Percentiles rank a stretch among this genome's conserved stretches.
Evolutionary conservation across 306 rosid genomes (phyloP).

Genomic region (Citrullus amarus): DNA sequence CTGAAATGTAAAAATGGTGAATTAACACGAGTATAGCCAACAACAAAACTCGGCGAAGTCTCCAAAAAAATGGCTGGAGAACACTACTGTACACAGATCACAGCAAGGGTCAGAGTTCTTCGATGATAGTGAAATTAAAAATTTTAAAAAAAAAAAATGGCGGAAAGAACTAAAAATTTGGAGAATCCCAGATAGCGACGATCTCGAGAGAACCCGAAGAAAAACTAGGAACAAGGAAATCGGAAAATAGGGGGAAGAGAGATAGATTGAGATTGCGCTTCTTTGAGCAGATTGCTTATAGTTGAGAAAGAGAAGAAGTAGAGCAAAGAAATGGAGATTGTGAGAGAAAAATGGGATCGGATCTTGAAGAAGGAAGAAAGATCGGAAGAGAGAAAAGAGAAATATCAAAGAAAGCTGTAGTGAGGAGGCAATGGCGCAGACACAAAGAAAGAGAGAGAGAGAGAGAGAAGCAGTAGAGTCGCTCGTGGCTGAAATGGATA

Average conservation of each 20-base stretch:
- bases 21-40: neutral
- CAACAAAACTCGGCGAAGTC: slow-evolving; percentile 24
- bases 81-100: slow-evolving; percentile 34
- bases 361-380: neutral
- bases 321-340: neutral
- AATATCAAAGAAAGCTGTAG: neutral
- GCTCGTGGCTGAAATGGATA: slow-evolving; percentile 10
- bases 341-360: neutral
- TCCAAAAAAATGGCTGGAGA: slow-evolving; percentile 47
- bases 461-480: neutral
- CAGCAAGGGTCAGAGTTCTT: slow-evolving; percentile 15
- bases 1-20: slow-evolving; percentile 8
- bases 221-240: slow-evolving; percentile 1
- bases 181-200: slow-evolving; percentile 38
- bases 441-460: neutral
- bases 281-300: neutral
- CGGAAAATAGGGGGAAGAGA: neutral
- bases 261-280: neutral
- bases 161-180: slow-evolving; percentile 16
- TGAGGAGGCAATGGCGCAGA: neutral
- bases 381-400: neutral
- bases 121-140: slow-evolving; percentile 8
- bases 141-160: slow-evolving; percentile 5
- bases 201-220: slow-evolving; percentile 21
- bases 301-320: neutral